A percentile compares a stretch with the other conserved stretches of the same genome.
Conservation (phyloP, 306 rosid genomes). For the Sechiopsis laciniata region DNA sequence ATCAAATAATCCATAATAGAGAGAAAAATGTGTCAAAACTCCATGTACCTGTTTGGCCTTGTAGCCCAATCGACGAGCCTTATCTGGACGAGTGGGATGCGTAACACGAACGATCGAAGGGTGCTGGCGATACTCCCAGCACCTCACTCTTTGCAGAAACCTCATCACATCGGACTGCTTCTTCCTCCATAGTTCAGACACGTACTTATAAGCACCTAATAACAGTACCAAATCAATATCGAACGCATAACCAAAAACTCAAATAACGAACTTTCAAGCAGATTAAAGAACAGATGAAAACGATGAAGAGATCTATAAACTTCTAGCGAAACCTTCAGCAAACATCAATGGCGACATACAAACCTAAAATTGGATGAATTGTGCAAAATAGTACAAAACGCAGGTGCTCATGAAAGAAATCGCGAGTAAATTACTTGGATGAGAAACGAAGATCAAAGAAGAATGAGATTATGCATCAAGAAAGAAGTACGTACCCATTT, state of each 20-base stretch:
- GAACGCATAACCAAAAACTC: neutral
- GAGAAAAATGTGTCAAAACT: neutral
- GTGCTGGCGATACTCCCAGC: conserved; percentile 92
- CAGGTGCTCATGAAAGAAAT: neutral
- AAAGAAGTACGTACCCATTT: neutral
- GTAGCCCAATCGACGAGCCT: conserved; percentile 86
- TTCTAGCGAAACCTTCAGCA: neutral
- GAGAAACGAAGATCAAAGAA: neutral
- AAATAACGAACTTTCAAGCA: neutral
- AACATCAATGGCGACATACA: neutral
- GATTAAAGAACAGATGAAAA: too few species aligned
- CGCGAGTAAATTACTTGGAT: neutral
- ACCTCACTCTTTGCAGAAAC: conserved; percentile 82
- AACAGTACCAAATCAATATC: neutral
- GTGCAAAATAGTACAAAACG: neutral
- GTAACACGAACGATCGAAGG: conserved; percentile 82
- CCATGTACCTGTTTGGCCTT: conserved; percentile 77
- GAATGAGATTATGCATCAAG: neutral
- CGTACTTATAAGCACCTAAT: conserved; percentile 84
- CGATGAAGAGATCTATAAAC: neutral
- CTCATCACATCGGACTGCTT: conserved; percentile 87
- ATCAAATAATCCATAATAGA: neutral
- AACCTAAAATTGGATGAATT: neutral
- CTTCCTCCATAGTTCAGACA: conserved; percentile 91
- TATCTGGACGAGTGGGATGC: conserved; percentile 83